A percentile compares a stretch with the other conserved stretches of the same genome.
These are phyloP conservation scores for Arachnomyces sp. DNA, from an alignment of 2,329 filamentous ascomycete species.

Conservation along the genomic window DNA sequence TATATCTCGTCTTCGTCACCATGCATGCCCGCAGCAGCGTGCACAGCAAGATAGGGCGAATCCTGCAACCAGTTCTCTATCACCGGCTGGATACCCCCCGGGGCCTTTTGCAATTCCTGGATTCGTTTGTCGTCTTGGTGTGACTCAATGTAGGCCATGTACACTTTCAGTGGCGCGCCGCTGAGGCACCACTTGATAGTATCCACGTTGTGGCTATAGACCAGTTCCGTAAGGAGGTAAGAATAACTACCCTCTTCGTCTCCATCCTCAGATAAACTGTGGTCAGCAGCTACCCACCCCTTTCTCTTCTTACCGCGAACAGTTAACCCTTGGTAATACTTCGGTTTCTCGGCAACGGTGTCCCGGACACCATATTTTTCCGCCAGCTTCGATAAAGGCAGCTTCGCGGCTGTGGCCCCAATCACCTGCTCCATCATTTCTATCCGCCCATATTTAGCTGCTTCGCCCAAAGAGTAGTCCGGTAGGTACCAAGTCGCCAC, in stretches of 20 bases:
- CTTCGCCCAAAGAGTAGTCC: too few relatives aligned
- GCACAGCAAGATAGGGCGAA: constrained; percentile 52
- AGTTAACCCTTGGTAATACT: constrained; percentile 67
- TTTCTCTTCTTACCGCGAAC: constrained; percentile 65
- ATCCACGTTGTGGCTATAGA: constrained; percentile 47
- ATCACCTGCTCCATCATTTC: constrained; percentile 38
- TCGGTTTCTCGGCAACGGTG: constrained; percentile 48
- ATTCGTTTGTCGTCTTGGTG: constrained; percentile 56
- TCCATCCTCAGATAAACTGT: constrained; percentile 14
- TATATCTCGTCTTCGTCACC: constrained; percentile 30
- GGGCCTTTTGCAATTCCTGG: constrained; percentile 50
- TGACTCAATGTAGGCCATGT: constrained; percentile 58
- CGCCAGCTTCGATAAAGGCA: constrained; percentile 59
- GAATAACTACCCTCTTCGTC: too few relatives aligned
- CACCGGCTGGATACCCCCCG: constrained; percentile 55
- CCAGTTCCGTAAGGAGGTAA: constrained; percentile 26
- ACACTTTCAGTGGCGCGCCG: constrained; percentile 58
- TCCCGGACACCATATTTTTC: constrained; percentile 57
- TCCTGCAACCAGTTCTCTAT: constrained; percentile 41
- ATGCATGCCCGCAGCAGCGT: constrained; percentile 48
- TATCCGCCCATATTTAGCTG: constrained; percentile 28
- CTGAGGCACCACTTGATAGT: constrained; percentile 70
- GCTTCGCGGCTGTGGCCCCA: constrained; percentile 24
- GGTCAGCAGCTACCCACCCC: constrained; percentile 64
- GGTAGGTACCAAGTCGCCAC: too few relatives aligned